phyloP scores from a whole-genome alignment of 2,329 filamentous ascomycete species.

The Ophiocordyceps camponoti-rufipedis region DNA sequence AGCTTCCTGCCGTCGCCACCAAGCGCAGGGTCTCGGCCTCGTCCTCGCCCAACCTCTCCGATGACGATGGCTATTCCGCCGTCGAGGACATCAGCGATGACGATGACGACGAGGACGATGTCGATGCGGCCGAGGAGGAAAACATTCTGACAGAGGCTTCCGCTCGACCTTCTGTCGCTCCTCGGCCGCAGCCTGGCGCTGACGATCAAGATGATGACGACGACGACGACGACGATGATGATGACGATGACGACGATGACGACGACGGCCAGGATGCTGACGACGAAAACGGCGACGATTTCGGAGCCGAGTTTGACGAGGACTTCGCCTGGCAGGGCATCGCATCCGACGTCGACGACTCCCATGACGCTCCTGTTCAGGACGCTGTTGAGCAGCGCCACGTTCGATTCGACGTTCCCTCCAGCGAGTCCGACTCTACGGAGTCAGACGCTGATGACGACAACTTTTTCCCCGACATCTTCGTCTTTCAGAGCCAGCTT shows the following conservation, averaged over 20 bases:
- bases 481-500: constrained; percentile 55
- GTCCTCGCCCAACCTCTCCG: constrained; percentile 39
- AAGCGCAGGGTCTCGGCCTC: constrained; percentile 33
- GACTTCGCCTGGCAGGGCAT: background rate
- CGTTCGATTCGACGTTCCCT: constrained; percentile 55
- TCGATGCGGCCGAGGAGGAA: constrained; percentile 61
- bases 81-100: constrained; percentile 67
- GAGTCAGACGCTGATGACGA: constrained; percentile 43
- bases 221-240: constrained; percentile 2
- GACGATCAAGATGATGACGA: constrained; percentile 5
- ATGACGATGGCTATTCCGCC: constrained; percentile 58
- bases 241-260: constrained; percentile 13
- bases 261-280: constrained; percentile 21
- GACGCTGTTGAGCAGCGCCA: constrained; percentile 33
- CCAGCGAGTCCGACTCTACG: constrained; percentile 48
- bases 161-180: constrained; percentile 22
- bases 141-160: constrained; percentile 39
- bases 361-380: constrained; percentile 21
- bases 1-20: constrained; percentile 23
- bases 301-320: constrained; percentile 19
- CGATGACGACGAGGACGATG: constrained; percentile 63
- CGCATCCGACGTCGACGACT: constrained; percentile 23
- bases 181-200: constrained; percentile 24
- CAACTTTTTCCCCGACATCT: constrained; percentile 60
- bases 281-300: constrained; percentile 17